Base-by-base conservation (phyloP, 164 flowering plant genomes). In the Liriodendron chinense region DNA sequence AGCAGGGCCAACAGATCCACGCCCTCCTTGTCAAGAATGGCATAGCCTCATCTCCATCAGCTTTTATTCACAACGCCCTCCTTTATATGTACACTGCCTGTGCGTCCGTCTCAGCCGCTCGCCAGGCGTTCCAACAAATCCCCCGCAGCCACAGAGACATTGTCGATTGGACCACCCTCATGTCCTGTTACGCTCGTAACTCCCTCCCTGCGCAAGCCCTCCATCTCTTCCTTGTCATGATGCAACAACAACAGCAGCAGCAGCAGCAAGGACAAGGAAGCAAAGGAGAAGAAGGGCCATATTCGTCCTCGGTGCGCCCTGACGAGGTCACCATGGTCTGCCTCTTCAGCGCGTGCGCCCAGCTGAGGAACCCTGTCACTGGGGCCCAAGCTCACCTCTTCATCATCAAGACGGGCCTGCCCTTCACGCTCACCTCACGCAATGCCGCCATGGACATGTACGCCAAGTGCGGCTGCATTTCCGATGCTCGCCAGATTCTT, bases 401-500 rank as follows among this genome's bases (percentile, higher is more conserved):
- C 50, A 77, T 85, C 80, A 57, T 86, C 65, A 92, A 89, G 75
- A 70, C 61, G 78, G 92, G 94, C 1, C 74, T 83, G 34, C 79
- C 70, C 1, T 74, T 56, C 24, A 72, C 83, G 20, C 83, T 83
- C 7, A 84, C 79, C 62, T 81, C 76, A 12, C 77, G 83, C 20
- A 92, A 92, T 80, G 83, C 91, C 1, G 77, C 80, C 13, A 87
- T 92, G 89, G 90, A 89, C 76, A 79, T 89, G 91, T 90, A 92
- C 72, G 88, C 79, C 22, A 92, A 90, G 69, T 88, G 90, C 71
- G 89, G 91, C 28, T 53, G 73, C 48, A 75, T 90, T 78, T 62
- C 68, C 13, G 85, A 84, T 63, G 89, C 88, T 12, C 86, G 71
- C 70, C 65, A 79, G 57, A 65, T 91, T 34, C 87, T 91, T 72